phyloP scores from a whole-genome alignment of 164 flowering plant genomes.

The Annona cherimola region DNA sequence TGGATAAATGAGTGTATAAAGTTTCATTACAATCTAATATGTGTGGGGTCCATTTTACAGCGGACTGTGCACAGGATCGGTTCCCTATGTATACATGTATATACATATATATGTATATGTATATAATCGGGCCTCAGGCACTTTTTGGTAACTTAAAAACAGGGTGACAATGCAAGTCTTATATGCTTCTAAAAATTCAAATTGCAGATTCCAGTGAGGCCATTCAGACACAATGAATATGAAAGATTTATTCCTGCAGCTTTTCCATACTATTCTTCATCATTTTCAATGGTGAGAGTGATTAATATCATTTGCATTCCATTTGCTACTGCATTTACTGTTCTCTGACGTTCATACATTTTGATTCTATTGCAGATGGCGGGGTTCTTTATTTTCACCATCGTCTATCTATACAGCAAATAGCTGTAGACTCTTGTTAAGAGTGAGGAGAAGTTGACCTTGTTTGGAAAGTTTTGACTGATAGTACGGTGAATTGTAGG shows the following conservation, averaged over 20 bases:
- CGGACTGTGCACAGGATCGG: too few relatives aligned
- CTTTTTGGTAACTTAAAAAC: too few relatives aligned
- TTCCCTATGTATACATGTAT: too few relatives aligned
- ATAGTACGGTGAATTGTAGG: too few relatives aligned
- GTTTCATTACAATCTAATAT: too few relatives aligned
- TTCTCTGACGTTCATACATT: neutral
- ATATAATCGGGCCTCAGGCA: too few relatives aligned
- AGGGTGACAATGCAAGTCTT: too few relatives aligned
- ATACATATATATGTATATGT: too few relatives aligned
- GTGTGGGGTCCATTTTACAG: too few relatives aligned
- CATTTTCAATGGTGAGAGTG: slow-evolving; percentile 71
- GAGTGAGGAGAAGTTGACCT: neutral
- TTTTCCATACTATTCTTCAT: slow-evolving; percentile 87
- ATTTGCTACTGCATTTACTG: neutral
- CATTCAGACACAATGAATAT: slow-evolving; percentile 93
- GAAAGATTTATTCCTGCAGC: slow-evolving; percentile 93
- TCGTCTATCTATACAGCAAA: slow-evolving; percentile 67
- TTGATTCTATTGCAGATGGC: slow-evolving; percentile 60
- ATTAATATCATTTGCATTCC: neutral
- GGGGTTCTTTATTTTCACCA: slow-evolving; percentile 72
- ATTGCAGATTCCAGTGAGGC: slow-evolving; percentile 94
- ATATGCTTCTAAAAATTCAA: neutral
- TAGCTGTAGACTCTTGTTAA: slow-evolving; percentile 16
- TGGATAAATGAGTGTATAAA: too few relatives aligned
- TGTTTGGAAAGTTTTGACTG: neutral